A percentile compares a stretch with the other conserved stretches of the same genome.
These are phyloP conservation scores for Hortiboletus flavorubellus DNA, from an alignment of 768 basidiomycete genomes.

Conservation along the genomic window DNA sequence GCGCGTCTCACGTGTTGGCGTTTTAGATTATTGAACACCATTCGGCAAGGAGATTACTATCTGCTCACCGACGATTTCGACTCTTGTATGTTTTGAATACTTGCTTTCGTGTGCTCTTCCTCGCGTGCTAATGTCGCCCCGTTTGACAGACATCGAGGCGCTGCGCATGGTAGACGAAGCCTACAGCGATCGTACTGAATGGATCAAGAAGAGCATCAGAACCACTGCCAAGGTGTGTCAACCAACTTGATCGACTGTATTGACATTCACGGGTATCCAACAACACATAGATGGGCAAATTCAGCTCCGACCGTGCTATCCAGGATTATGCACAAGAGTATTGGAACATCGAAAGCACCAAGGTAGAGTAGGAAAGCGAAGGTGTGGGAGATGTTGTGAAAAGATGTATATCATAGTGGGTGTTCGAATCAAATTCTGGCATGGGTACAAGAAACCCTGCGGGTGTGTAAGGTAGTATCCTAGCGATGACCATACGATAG, in stretches of 20 bases:
- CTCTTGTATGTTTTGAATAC: slow-evolving; percentile 55
- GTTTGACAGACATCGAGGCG: slow-evolving; percentile 66
- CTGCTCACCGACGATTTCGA: slow-evolving; percentile 92
- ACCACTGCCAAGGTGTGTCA: slow-evolving; percentile 68
- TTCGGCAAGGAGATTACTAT: slow-evolving; percentile 74
- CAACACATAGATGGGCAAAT: slow-evolving; percentile 78
- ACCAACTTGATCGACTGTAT: slow-evolving; percentile 45
- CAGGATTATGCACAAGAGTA: slow-evolving; percentile 88
- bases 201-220: slow-evolving; percentile 88
- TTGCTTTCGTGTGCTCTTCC: background rate
- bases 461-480: slow-evolving; percentile 12
- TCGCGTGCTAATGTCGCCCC: background rate
- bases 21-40: slow-evolving; percentile 65
- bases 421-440: slow-evolving; percentile 5
- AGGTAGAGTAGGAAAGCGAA: slow-evolving; percentile 22
- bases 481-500: slow-evolving; percentile 12
- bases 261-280: slow-evolving; percentile 51
- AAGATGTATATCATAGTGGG: slow-evolving; percentile 7
- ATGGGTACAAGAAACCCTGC: slow-evolving; percentile 2
- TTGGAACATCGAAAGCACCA: slow-evolving; percentile 67
- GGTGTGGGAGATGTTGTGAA: background rate
- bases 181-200: slow-evolving; percentile 77
- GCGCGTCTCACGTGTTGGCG: slow-evolving; percentile 19
- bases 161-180: slow-evolving; percentile 85
- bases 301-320: slow-evolving; percentile 92